Conservation (phyloP, 2,329 filamentous ascomycete genomes). For the Cordyceps cicadae region DNA sequence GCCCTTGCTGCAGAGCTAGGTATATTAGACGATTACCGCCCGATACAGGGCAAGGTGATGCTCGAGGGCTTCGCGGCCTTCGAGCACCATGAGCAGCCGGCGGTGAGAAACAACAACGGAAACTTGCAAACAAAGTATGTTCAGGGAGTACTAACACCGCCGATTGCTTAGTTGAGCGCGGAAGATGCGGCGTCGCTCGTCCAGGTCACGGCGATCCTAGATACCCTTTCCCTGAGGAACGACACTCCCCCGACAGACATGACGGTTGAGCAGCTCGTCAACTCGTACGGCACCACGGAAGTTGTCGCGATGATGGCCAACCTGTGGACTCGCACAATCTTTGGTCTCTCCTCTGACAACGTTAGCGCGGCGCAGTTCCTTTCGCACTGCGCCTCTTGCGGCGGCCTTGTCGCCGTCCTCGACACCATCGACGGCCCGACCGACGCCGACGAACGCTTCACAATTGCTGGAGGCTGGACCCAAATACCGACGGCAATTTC, state of each 20-base stretch:
- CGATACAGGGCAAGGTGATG: not conserved
- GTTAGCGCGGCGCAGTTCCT: slow-evolving; percentile 18
- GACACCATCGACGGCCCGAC: slow-evolving; percentile 3
- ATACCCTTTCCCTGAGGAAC: not conserved
- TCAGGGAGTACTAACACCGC: not conserved
- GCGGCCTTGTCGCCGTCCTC: slow-evolving; percentile 15
- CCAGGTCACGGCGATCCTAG: not conserved
- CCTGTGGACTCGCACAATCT: slow-evolving; percentile 19
- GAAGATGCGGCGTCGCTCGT: slow-evolving; percentile 1
- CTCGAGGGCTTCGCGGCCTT: not conserved
- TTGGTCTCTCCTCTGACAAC: slow-evolving; percentile 16
- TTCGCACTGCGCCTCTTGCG: slow-evolving; percentile 18
- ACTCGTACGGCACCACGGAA: slow-evolving; percentile 16
- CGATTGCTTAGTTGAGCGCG: not conserved
- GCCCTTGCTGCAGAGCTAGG: not conserved
- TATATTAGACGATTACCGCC: not conserved
- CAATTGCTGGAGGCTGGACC: not conserved
- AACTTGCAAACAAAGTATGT: too few relatives aligned
- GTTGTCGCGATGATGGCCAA: slow-evolving; percentile 14
- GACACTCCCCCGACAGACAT: not conserved
- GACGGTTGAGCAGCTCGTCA: slow-evolving; percentile 16
- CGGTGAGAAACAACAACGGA: not conserved
- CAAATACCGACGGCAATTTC: slow-evolving; percentile 13
- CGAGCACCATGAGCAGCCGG: not conserved
- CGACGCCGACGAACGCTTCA: slow-evolving; percentile 8